A percentile compares a stretch with the other conserved stretches of the same genome.
Conservation (phyloP, 2,329 filamentous ascomycete genomes). For the Talaromyces sp. region DNA sequence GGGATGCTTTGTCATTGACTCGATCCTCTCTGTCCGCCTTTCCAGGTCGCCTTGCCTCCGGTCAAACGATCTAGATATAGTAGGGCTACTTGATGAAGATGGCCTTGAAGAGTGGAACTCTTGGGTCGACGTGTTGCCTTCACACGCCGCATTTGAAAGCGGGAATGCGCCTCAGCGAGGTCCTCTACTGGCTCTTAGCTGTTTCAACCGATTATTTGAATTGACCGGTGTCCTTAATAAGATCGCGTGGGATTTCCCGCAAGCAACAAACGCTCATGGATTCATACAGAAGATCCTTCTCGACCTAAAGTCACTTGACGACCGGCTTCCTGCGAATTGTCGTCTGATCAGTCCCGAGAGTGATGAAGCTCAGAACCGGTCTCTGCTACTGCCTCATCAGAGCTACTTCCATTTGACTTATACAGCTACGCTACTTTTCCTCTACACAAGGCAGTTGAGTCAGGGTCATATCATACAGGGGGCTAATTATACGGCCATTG, state of each 20-base stretch:
- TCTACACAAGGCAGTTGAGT: slow-evolving; percentile 31
- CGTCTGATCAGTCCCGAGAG: slow-evolving; percentile 34
- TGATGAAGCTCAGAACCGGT: slow-evolving; percentile 33
- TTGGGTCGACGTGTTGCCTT: slow-evolving; percentile 53
- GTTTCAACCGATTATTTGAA: slow-evolving; percentile 48
- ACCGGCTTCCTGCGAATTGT: slow-evolving; percentile 31
- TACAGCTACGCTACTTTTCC: slow-evolving; percentile 32
- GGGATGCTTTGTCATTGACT: slow-evolving; percentile 52
- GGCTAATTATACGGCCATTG: slow-evolving; percentile 29
- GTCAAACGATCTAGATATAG: slow-evolving; percentile 43
- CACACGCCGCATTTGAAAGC: slow-evolving; percentile 25
- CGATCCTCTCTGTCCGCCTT: slow-evolving; percentile 47
- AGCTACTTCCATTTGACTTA: slow-evolving; percentile 36
- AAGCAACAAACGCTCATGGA: slow-evolving; percentile 24
- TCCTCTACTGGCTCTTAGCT: slow-evolving; percentile 46
- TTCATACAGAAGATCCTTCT: slow-evolving; percentile 33
- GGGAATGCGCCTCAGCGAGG: slow-evolving; percentile 31
- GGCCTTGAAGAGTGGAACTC: slow-evolving; percentile 70
- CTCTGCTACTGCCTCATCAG: slow-evolving; percentile 36
- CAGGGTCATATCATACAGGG: slow-evolving; percentile 28
- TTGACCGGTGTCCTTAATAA: slow-evolving; percentile 35
- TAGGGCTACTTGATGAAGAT: slow-evolving; percentile 55
- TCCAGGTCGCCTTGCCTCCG: slow-evolving; percentile 43
- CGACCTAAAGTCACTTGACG: slow-evolving; percentile 35
- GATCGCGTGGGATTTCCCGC: slow-evolving; percentile 27